Evolutionary conservation across 768 basidiomycete species (phyloP).

Genomic region (Boletus rufocinnamomeus): DNA sequence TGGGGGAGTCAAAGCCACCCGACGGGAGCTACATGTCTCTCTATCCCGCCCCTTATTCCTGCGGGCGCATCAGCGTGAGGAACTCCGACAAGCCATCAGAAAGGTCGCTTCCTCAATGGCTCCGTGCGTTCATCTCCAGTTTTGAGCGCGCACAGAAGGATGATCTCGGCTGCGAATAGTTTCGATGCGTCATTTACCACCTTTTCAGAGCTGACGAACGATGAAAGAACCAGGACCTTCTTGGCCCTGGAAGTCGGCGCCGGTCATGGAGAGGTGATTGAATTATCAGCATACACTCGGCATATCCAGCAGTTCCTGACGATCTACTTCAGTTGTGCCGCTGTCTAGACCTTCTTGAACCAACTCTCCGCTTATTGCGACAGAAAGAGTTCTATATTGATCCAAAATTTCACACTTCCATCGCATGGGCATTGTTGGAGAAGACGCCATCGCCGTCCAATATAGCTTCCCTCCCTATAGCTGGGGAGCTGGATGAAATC

Average conservation of each 20-base stretch:
- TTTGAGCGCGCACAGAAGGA: slow-evolving; percentile 5
- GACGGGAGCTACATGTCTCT: slow-evolving; percentile 74
- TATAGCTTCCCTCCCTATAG: slow-evolving; percentile 4
- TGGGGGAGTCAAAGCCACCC: background rate
- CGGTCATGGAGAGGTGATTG: slow-evolving; percentile 71
- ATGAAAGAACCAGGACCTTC: slow-evolving; percentile 80
- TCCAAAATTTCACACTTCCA: slow-evolving; percentile 86
- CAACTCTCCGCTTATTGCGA: slow-evolving; percentile 57
- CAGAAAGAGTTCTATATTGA: slow-evolving; percentile 78
- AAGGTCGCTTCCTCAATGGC: slow-evolving; percentile 45
- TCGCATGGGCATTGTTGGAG: slow-evolving; percentile 82
- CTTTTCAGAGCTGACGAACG: slow-evolving; percentile 73
- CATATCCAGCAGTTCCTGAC: slow-evolving; percentile 12
- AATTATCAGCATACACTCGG: background rate
- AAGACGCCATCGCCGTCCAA: slow-evolving; percentile 7
- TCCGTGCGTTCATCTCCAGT: slow-evolving; percentile 41
- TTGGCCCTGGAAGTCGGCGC: slow-evolving; percentile 81
- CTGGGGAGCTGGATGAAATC: slow-evolving; percentile 7
- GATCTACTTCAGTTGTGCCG: slow-evolving; percentile 51
- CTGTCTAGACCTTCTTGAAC: slow-evolving; percentile 57
- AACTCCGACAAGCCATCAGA: slow-evolving; percentile 64
- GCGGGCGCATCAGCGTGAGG: slow-evolving; percentile 76
- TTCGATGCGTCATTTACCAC: slow-evolving; percentile 73
- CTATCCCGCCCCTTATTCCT: slow-evolving; percentile 82
- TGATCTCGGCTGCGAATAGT: slow-evolving; percentile 40